These are phyloP conservation scores for Clarkia xantiana DNA, from an alignment of 345 rosid genomes.

Conservation along the genomic window DNA sequence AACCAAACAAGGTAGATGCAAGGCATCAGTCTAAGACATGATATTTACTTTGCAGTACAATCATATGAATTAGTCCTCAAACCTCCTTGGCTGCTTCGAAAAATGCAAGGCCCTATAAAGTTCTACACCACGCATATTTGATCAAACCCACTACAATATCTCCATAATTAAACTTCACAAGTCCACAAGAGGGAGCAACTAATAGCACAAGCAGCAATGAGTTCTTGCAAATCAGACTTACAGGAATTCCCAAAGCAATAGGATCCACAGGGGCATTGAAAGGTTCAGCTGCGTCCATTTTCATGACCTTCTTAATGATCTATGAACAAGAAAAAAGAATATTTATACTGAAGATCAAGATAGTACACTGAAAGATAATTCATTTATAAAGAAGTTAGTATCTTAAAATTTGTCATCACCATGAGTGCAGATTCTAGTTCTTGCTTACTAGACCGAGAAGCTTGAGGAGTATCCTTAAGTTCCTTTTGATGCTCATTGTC, in stretches of 20 bases:
- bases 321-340: constrained; percentile 8
- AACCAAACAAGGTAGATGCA: constrained; percentile 3
- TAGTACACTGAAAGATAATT: background rate
- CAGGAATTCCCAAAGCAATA: constrained; percentile 93
- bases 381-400: constrained; percentile 3
- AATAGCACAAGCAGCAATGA: background rate
- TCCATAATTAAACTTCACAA: too few relatives aligned
- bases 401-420: constrained; percentile 18
- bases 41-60: background rate
- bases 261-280: constrained; percentile 88
- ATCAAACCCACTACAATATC: too few relatives aligned
- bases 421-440: constrained; percentile 55
- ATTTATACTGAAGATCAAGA: background rate
- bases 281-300: constrained; percentile 98
- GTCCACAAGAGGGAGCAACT: too few relatives aligned
- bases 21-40: too few relatives aligned
- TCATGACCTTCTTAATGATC: constrained; percentile 94
- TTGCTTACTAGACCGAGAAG: constrained; percentile 35
- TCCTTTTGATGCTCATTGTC: constrained; percentile 27
- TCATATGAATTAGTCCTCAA: too few relatives aligned
- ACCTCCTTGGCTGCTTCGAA: too few relatives aligned
- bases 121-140: too few relatives aligned
- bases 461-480: constrained; percentile 20
- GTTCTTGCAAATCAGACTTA: constrained; percentile 21
- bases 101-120: too few relatives aligned